Base-by-base conservation (phyloP, 768 basidiomycete genomes). In the Calocera viscosa region DNA sequence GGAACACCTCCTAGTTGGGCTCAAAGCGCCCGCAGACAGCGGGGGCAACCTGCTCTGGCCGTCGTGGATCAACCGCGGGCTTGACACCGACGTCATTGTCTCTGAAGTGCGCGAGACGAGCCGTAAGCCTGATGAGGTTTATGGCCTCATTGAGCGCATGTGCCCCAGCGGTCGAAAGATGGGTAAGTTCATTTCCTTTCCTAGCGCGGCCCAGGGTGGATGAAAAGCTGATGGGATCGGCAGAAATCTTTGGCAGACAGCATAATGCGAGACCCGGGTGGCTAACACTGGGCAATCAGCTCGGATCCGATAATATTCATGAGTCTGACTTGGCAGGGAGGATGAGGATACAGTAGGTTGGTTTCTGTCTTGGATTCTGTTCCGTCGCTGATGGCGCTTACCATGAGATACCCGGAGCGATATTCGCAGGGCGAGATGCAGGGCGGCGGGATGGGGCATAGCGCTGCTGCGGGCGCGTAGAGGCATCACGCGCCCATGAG, bases 1-100 rank as follows among this genome's bases (percentile, higher is more conserved):
- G 74, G 94, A 97, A 73, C 94, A 97, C 77, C 94, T 96, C 86
- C 85, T 97, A 14, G 90, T 98, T n/a, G 94, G 91, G 41, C 83
- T 96, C 71, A 94, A 94, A 73, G 92, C 89, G 0, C 83, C 86
- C 53, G 82, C 82, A 40, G 86, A 92, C 70, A 76, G 77, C 16
- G 75, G 82, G 8, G 86, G 87, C 2, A 80, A 80, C 69, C 83
- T 88, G 67, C 86, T 82, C 75, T 90, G 87, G 73, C 93, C 89
- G 1, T 77, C 81, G 12, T 98, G 89, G 90, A 88, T 79, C 33
- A 94, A 94, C 75, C 82, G 90, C 22, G 94, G 93, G 1, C 79
- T 97, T 26, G 95, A 98, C 75, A 91, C 91, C 1, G 95, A 99
- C 72, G 92, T 96, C 10, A 90, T 99, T 67, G 96, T 98, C 16